These are phyloP conservation scores for Lodderomyces beijingensis DNA, from an alignment of 1,139 yeast genomes.

Conservation along the genomic window DNA sequence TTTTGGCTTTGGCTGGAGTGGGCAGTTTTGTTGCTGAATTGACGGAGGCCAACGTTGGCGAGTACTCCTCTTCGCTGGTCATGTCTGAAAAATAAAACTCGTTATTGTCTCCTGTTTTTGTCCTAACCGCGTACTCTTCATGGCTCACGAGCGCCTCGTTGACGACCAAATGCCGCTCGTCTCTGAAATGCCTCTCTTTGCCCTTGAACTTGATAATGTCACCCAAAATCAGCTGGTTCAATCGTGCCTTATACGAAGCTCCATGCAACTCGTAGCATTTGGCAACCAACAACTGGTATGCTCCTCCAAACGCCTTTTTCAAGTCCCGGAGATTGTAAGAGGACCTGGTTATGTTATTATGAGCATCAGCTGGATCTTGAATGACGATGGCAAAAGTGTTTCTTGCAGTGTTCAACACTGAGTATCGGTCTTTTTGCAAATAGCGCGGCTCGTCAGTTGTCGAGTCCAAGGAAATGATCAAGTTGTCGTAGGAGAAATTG, in stretches of 20 bases:
- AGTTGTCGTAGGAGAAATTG: conserved; percentile 80
- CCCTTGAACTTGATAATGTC: conserved; percentile 77
- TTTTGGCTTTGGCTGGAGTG: neutral
- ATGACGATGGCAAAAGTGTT: conserved; percentile 69
- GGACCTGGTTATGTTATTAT: conserved; percentile 82
- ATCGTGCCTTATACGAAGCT: conserved; percentile 63
- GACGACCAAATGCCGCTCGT: conserved; percentile 61
- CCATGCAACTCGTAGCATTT: conserved; percentile 56
- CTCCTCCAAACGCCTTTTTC: conserved; percentile 87
- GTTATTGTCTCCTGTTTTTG: conserved; percentile 33
- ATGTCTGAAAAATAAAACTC: conserved; percentile 41
- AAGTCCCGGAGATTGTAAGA: conserved; percentile 78
- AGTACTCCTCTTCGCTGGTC: conserved; percentile 20
- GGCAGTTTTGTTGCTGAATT: neutral
- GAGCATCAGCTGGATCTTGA: conserved; percentile 84
- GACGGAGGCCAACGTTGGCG: conserved; percentile 1
- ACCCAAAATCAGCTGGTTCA: conserved; percentile 75
- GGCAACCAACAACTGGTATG: conserved; percentile 73
- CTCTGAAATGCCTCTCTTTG: conserved; percentile 71
- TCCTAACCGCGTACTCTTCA: conserved; percentile 19
- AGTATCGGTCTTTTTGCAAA: conserved; percentile 52
- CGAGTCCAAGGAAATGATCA: conserved; percentile 59
- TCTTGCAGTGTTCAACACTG: conserved; percentile 49
- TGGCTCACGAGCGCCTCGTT: conserved; percentile 54
- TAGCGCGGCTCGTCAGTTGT: conserved; percentile 50